A percentile compares a stretch with the other conserved stretches of the same genome.
Conservation (phyloP, 2,329 filamentous ascomycete species). For the Byssothecium circinans region DNA sequence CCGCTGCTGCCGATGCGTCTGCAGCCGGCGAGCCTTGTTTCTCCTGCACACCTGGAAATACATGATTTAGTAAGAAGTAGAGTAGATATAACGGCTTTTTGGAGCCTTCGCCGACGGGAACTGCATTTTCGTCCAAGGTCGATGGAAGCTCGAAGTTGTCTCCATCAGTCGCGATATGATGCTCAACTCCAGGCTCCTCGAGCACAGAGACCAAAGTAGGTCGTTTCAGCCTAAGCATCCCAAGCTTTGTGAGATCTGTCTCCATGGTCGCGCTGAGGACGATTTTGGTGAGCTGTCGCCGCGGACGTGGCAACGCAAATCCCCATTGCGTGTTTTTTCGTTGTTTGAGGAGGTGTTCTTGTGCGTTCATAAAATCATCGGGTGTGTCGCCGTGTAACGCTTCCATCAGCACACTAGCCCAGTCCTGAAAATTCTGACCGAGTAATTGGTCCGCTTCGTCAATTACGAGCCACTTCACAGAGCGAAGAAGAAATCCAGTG, state of each 20-base stretch:
- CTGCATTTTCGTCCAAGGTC: conserved; percentile 50
- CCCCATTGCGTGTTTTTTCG: conserved; percentile 41
- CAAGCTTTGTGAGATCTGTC: conserved; percentile 77
- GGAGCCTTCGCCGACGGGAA: conserved; percentile 55
- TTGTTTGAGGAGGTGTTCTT: conserved; percentile 56
- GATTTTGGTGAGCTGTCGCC: conserved; percentile 68
- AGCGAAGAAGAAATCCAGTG: conserved; percentile 74
- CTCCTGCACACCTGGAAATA: conserved; percentile 36
- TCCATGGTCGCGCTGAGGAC: conserved; percentile 93
- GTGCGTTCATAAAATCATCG: conserved; percentile 51
- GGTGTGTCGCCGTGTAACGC: conserved; percentile 57
- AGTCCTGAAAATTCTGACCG: conserved; percentile 90
- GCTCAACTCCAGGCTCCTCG: conserved; percentile 42
- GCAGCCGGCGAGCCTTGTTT: conserved; percentile 20
- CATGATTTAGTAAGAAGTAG: conserved; percentile 65
- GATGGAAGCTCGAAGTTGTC: conserved; percentile 60
- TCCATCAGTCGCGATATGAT: conserved; percentile 27
- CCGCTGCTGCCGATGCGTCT: conserved; percentile 13
- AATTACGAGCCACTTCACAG: conserved; percentile 84
- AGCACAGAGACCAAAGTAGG: conserved; percentile 79
- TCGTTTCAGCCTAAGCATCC: conserved; percentile 68
- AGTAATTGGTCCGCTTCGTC: conserved; percentile 93
- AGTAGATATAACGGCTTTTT: conserved; percentile 79
- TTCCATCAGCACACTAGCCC: conserved; percentile 71
- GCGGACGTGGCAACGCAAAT: conserved; percentile 29